Base-by-base conservation (phyloP, 2,329 filamentous ascomycete genomes). In the Beauveria sp. region DNA sequence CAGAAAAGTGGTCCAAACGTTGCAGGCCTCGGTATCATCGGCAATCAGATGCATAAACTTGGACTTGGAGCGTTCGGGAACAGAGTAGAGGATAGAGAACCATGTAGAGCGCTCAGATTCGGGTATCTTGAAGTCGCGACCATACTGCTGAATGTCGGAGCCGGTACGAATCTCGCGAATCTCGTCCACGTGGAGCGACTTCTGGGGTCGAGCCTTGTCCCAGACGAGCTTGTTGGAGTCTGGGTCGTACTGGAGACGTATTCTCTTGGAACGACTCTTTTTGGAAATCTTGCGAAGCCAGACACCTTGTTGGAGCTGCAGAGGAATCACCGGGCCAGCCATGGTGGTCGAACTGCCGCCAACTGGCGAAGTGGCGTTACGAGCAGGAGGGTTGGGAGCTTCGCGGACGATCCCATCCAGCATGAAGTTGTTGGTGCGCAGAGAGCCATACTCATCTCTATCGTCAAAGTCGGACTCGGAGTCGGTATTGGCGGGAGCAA, bases 171-270 rank as follows among this genome's bases (percentile, higher is more conserved):
- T 92, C 70, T 96, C 92, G 69, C 90, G 89, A 68, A 99, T 93
- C 71, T 97, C 92, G 69, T 99, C 94, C 64, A 99, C 90, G 72
- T 96, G 96, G 65, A 99, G 89, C 58, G 85, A 86, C 72, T 97
- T 97, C 26, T 86, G 84, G 1, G 89, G 87, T 41, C 90, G 86
- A 9, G 82, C 84, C 52, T 86, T 83, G 72, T 96, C 90, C 93
- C 93, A 97, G 28, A 83, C 89, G 26, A 99, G 90, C 73, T 92
- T 94, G 63, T 90, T 92, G 2, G 89, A 84, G 69, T 93, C 89
- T 26, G 89, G 82, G 68, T 97, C 91, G 26, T 97, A 84, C 57
- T 88, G 84, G 40, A 88, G 78, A 30, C 77, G 77, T 67, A 97
- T 85, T 28, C 82, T 83, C 70, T 94, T 91, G 59, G 82, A 78